Evolutionary conservation across 2,329 filamentous ascomycete species (phyloP).

Genomic region (Falciphora oryzae): DNA sequence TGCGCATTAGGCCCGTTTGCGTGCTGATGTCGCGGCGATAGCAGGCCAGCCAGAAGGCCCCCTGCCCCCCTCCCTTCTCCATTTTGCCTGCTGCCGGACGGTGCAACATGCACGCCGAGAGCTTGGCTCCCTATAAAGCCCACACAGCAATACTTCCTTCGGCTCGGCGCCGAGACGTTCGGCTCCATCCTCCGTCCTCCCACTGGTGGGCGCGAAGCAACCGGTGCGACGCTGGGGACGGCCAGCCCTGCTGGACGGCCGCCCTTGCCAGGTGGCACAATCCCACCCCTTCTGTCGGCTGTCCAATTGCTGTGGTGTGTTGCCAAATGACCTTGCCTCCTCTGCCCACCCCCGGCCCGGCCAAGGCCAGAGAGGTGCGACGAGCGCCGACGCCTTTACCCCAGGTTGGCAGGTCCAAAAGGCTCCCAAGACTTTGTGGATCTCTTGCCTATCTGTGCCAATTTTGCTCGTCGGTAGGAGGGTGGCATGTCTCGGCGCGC

Average conservation of each 20-base stretch:
- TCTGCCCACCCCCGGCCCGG: not conserved
- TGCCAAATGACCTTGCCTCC: not conserved
- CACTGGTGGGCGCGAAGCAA: not conserved
- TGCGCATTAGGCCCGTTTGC: not conserved
- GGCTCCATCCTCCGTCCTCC: not conserved
- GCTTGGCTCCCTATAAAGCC: constrained; percentile 10
- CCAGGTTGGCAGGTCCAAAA: constrained; percentile 11
- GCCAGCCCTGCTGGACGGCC: not conserved
- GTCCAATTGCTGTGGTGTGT: not conserved
- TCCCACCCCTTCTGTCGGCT: not conserved
- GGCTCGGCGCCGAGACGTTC: constrained; percentile 2
- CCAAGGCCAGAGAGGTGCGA: constrained; percentile 1
- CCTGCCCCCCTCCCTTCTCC: not conserved
- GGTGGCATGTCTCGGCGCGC: not conserved
- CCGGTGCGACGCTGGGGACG: not conserved
- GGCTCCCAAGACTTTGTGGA: constrained; percentile 8
- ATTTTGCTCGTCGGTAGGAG: not conserved
- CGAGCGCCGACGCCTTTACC: constrained; percentile 6
- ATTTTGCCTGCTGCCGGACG: not conserved
- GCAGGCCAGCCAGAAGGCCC: not conserved
- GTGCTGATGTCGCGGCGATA: not conserved
- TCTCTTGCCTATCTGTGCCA: constrained; percentile 5
- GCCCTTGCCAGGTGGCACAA: constrained; percentile 3
- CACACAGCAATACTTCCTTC: constrained; percentile 7
- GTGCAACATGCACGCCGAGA: constrained; percentile 4